Conservation (phyloP, 768 basidiomycete species). For the Lentinula sp. region DNA sequence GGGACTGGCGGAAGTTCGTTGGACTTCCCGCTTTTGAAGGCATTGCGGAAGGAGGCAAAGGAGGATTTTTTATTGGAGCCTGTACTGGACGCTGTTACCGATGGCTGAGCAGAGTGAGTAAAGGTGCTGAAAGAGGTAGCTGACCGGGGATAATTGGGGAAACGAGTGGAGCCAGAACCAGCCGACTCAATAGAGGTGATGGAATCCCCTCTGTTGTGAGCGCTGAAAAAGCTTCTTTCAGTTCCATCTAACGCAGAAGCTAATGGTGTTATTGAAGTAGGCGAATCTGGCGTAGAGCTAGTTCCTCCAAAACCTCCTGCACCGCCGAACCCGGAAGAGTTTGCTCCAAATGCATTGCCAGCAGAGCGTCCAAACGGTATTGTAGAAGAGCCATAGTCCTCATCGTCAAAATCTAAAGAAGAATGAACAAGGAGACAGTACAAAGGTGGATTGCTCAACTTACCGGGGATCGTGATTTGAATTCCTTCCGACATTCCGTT, state of each 20-base stretch:
- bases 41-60: slow-evolving; percentile 82
- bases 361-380: slow-evolving; percentile 67
- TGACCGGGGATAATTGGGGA: slow-evolving; percentile 29
- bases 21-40: slow-evolving; percentile 68
- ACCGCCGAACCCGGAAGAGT: slow-evolving; percentile 12
- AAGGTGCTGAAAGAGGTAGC: slow-evolving; percentile 37
- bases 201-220: slow-evolving; percentile 74
- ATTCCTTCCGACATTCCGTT: slow-evolving; percentile 30
- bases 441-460: slow-evolving; percentile 11
- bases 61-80: slow-evolving; percentile 76
- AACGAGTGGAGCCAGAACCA: slow-evolving; percentile 51
- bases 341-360: slow-evolving; percentile 37
- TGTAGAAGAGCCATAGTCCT: slow-evolving; percentile 54
- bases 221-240: slow-evolving; percentile 57
- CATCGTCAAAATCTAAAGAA: slow-evolving; percentile 69
- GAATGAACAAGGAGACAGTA: slow-evolving; percentile 5
- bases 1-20: slow-evolving; percentile 75
- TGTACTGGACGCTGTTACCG: slow-evolving; percentile 51
- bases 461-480: slow-evolving; percentile 65
- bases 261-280: slow-evolving; percentile 51
- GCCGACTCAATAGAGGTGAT: slow-evolving; percentile 72
- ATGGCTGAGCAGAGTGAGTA: slow-evolving; percentile 67
- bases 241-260: slow-evolving; percentile 30
- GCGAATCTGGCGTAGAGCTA: slow-evolving; percentile 58
- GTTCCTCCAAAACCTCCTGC: slow-evolving; percentile 21